A percentile compares a stretch with the other conserved stretches of the same genome.
Evolutionary conservation across 2,329 filamentous ascomycete genomes (phyloP).

Genomic region (Pseudogymnoascus destructans): DNA sequence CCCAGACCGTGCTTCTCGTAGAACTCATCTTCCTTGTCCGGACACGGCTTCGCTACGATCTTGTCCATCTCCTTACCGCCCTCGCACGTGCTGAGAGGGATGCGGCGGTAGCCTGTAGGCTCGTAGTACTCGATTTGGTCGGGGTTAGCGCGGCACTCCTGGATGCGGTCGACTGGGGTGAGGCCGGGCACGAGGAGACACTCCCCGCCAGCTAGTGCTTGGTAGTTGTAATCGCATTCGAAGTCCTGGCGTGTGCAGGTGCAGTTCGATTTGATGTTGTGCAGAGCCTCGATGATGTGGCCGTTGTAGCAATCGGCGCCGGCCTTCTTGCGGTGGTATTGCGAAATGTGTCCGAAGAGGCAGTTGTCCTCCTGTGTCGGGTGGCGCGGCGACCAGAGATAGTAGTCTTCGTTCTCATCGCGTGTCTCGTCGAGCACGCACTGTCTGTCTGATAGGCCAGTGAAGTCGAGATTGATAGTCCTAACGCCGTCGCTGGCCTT

Average conservation of each 20-base stretch:
- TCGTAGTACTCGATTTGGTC: conserved; percentile 67
- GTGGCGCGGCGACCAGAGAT: conserved; percentile 77
- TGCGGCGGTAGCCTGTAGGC: conserved; percentile 75
- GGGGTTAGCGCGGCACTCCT: conserved; percentile 48
- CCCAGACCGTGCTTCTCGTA: conserved; percentile 58
- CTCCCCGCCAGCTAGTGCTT: conserved; percentile 62
- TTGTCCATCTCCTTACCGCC: conserved; percentile 67
- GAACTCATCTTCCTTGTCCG: conserved; percentile 71
- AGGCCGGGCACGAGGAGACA: conserved; percentile 68
- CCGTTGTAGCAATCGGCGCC: conserved; percentile 72
- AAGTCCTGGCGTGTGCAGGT: conserved; percentile 74
- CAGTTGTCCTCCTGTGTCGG: conserved; percentile 67
- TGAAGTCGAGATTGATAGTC: conserved; percentile 81
- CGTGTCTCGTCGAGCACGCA: conserved; percentile 56
- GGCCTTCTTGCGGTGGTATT: conserved; percentile 84
- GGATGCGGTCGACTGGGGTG: conserved; percentile 44
- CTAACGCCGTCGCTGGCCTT: conserved; percentile 44
- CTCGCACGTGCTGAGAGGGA: conserved; percentile 77
- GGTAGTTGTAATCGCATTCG: conserved; percentile 95
- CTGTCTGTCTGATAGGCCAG: conserved; percentile 57
- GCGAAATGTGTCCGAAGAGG: conserved; percentile 79
- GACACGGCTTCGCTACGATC: conserved; percentile 50
- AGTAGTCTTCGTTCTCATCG: conserved; percentile 57
- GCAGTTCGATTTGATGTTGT: conserved; percentile 62
- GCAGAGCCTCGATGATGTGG: conserved; percentile 54